Evolutionary conservation across 2,329 filamentous ascomycete species (phyloP).

Genomic region (Botrytis tulipae): DNA sequence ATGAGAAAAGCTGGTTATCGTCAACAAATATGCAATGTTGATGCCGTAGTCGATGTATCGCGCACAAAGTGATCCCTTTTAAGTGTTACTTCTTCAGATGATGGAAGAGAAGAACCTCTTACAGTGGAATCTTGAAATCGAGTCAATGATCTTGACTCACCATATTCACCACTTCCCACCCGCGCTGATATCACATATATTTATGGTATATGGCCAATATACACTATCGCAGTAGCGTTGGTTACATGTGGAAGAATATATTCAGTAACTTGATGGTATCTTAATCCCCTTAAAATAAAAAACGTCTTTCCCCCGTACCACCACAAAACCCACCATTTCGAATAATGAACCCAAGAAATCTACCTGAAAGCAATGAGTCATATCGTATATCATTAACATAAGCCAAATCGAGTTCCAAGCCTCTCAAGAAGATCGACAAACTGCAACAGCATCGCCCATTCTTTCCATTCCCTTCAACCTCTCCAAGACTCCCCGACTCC

Average conservation of each 20-base stretch:
- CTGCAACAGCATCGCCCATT: neutral
- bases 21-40: neutral
- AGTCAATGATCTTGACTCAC: neutral
- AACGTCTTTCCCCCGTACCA: neutral
- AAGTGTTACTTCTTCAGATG: neutral
- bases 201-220: accelerated
- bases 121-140: neutral
- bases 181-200: neutral
- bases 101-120: neutral
- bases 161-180: neutral
- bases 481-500: neutral
- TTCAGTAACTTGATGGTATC: neutral
- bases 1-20: neutral
- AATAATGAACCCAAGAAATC: neutral
- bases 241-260: accelerated
- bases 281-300: neutral
- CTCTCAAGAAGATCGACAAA: accelerated
- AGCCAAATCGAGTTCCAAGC: accelerated
- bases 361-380: too few relatives aligned
- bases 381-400: too few relatives aligned
- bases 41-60: neutral
- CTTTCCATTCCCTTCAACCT: neutral
- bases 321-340: too few relatives aligned
- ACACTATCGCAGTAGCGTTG: accelerated
- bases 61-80: too few relatives aligned